Conservation (phyloP, 495 filamentous ascomycete species). For the Penicillium silybi region DNA sequence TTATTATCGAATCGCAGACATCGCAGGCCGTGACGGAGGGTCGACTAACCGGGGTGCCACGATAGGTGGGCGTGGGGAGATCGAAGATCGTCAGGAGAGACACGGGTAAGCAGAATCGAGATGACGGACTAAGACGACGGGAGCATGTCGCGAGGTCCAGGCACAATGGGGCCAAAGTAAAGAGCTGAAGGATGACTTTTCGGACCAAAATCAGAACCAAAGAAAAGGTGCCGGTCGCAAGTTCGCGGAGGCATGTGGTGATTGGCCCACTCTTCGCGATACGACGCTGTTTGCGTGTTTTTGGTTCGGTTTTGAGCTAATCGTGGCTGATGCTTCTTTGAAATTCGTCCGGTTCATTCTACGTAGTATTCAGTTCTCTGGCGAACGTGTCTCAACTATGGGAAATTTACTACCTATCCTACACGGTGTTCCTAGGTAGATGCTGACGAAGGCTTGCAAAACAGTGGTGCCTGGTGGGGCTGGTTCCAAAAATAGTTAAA, state of each 20-base stretch:
- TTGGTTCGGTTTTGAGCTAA: not conserved
- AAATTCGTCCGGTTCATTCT: not conserved
- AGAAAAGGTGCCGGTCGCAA: constrained; percentile 17
- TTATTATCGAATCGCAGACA: constrained; percentile 42
- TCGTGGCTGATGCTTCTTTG: not conserved
- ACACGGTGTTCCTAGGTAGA: not conserved
- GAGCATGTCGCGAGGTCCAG: not conserved
- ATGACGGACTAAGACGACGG: not conserved
- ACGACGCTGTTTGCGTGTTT: not conserved
- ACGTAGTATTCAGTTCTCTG: not conserved
- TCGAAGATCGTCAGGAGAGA: not conserved
- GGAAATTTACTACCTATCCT: constrained; percentile 1
- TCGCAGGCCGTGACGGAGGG: constrained; percentile 27
- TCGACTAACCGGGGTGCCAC: not conserved
- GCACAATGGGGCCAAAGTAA: constrained; percentile 2
- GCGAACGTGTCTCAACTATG: not conserved
- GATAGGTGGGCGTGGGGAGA: not conserved
- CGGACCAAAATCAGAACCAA: constrained; percentile 2
- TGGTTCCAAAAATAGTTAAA: constrained; percentile 24
- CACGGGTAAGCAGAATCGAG: not conserved
- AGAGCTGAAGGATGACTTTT: constrained; percentile 7
- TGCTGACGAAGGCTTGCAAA: constrained; percentile 17
- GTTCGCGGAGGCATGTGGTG: not conserved
- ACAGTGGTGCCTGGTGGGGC: constrained; percentile 21
- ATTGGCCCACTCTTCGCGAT: constrained; percentile 5